phyloP scores from a whole-genome alignment of 805 yeast genomes.

The Cyberlindnera maritima region DNA sequence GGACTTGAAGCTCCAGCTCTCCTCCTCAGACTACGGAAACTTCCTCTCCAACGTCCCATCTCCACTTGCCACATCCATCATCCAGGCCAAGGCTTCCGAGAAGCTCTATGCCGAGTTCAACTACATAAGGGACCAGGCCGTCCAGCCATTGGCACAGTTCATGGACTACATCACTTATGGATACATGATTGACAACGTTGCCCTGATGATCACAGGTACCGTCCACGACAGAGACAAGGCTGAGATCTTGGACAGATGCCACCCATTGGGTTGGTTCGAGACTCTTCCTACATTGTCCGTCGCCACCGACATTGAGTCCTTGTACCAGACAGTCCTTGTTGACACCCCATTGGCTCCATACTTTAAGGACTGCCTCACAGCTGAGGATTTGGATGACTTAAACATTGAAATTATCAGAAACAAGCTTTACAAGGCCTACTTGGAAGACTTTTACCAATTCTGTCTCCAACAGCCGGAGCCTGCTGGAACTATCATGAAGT shows the following conservation, averaged over 20 bases:
- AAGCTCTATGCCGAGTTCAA: slow-evolving; percentile 82
- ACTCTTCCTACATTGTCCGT: slow-evolving; percentile 92
- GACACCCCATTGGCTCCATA: slow-evolving; percentile 98
- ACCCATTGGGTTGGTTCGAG: slow-evolving; percentile 98
- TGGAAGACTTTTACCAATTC: slow-evolving; percentile 80
- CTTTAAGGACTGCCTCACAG: slow-evolving; percentile 83
- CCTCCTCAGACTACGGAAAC: slow-evolving; percentile 95
- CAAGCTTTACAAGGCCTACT: slow-evolving; percentile 85
- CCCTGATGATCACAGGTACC: slow-evolving; percentile 94
- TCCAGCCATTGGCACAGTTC: slow-evolving; percentile 74
- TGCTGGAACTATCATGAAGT: slow-evolving; percentile 75
- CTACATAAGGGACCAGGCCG: slow-evolving; percentile 80
- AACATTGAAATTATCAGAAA: slow-evolving; percentile 95
- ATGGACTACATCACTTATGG: slow-evolving; percentile 93
- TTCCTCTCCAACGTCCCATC: slow-evolving; percentile 80
- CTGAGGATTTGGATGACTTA: slow-evolving; percentile 88
- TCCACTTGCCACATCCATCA: slow-evolving; percentile 80
- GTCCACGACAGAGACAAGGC: slow-evolving; percentile 89
- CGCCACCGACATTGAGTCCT: slow-evolving; percentile 92
- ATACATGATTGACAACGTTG: slow-evolving; percentile 97
- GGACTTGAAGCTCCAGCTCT: slow-evolving; percentile 88
- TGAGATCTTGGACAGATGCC: slow-evolving; percentile 87
- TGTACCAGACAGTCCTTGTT: slow-evolving; percentile 86
- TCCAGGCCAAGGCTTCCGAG: slow-evolving; percentile 73
- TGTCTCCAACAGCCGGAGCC: slow-evolving; percentile 66